A percentile compares a stretch with the other conserved stretches of the same genome.
Evolutionary conservation across 75 land plant species (phyloP).

Genomic region (Picea sitchensis): DNA sequence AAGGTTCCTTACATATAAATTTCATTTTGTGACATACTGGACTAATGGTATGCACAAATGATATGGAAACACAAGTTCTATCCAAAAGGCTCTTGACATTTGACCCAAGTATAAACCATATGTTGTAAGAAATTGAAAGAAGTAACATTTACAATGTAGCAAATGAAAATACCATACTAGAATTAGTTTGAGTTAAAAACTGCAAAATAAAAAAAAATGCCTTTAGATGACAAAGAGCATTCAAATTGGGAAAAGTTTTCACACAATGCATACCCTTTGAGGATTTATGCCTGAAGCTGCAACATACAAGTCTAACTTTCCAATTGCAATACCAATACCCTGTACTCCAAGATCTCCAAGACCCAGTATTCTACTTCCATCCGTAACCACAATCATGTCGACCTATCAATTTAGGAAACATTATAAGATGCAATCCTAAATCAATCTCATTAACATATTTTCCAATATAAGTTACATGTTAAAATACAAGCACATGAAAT

Average conservation of each 20-base stretch:
- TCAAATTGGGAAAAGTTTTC: not conserved
- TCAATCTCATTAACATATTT: not conserved
- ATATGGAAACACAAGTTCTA: too few species aligned
- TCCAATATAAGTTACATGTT: not conserved
- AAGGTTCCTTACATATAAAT: too few species aligned
- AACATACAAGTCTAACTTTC: constrained; percentile 96
- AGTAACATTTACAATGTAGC: not conserved
- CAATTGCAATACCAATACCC: constrained; percentile 97
- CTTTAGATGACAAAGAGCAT: not conserved
- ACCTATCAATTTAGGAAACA: constrained; percentile 45
- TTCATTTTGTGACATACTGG: too few species aligned
- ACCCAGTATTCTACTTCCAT: constrained; percentile 98
- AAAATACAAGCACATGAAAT: not conserved
- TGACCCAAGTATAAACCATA: too few species aligned
- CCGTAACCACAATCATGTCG: constrained; percentile 99
- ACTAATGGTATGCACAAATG: too few species aligned
- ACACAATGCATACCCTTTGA: constrained; percentile 65
- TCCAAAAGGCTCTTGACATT: too few species aligned
- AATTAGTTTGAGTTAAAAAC: not conserved
- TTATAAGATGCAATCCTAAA: not conserved
- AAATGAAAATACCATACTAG: not conserved
- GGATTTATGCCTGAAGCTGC: constrained; percentile 99
- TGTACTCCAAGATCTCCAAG: constrained; percentile 99
- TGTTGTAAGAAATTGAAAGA: too few species aligned
- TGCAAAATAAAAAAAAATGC: not conserved